phyloP scores from a whole-genome alignment of 2,329 filamentous ascomycete genomes.

The Alternaria viburni region DNA sequence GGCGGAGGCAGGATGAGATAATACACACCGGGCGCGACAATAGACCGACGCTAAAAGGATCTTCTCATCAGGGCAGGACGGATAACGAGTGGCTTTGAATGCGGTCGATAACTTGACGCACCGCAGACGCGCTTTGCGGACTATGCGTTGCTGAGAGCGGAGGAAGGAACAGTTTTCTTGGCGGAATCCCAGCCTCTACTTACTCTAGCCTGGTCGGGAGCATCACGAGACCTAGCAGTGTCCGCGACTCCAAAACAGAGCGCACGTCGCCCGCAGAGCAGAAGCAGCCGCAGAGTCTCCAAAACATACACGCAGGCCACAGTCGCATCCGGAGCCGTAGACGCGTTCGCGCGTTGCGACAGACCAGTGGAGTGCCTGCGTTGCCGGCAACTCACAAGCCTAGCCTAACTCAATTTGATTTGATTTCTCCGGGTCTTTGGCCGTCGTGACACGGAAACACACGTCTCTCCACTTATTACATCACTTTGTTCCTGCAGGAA shows the following conservation, averaged over 20 bases:
- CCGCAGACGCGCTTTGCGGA: conserved; percentile 41
- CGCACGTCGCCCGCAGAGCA: conserved; percentile 1
- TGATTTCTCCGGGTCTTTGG: conserved; percentile 40
- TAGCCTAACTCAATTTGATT: conserved; percentile 43
- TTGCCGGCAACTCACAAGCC: conserved; percentile 43
- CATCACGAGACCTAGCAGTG: conserved; percentile 18
- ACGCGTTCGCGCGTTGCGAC: conserved; percentile 36
- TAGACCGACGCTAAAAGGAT: conserved; percentile 30
- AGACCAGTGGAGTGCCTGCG: conserved; percentile 46
- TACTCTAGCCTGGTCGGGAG: conserved; percentile 17
- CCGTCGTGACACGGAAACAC: conserved; percentile 46
- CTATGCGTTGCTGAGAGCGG: conserved; percentile 41
- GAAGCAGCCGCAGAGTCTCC: conserved; percentile 1
- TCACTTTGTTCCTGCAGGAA: conserved; percentile 32
- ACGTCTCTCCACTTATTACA: conserved; percentile 49
- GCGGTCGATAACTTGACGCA: conserved; percentile 42
- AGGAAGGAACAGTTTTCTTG: conserved; percentile 19
- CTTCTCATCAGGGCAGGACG: conserved; percentile 39
- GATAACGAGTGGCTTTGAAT: conserved; percentile 31
- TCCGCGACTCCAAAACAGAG: conserved; percentile 21
- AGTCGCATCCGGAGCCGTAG: conserved; percentile 7
- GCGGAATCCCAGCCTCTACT: conserved; percentile 10
- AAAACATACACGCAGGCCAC: neutral
- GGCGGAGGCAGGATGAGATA: conserved; percentile 12
- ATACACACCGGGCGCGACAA: conserved; percentile 33